Evolutionary conservation across 1,139 yeast genomes (phyloP), one percentile per base, ranked within the genome.

Genomic region (Blastobotrys aristatus): DNA sequence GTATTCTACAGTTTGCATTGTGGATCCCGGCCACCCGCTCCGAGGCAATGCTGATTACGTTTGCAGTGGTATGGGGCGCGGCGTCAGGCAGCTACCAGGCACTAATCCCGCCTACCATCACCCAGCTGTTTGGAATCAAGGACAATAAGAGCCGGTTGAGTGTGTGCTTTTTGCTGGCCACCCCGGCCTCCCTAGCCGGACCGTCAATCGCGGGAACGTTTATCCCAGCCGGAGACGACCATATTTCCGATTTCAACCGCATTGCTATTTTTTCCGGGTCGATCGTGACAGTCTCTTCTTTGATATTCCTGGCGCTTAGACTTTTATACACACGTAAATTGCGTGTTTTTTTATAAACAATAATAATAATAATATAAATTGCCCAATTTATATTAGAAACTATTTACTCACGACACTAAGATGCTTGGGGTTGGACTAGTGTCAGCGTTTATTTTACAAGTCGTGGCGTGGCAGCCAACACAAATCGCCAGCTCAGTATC

Each of bases 91-190:
- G 63, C 13, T 61, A 68, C 14, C 60, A 72, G 34, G 64, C 76
- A 8, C 52, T 73, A 44, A 61, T 67, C 2, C 75, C 76, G 2
- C 61, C 70, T 0, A 56, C 63, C 16, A 51, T 68, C 32, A 63
- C 64, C 1, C 85, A 80, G 58, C 76, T 82, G n/a, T 59, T 60
- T 52, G 63, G 63, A 1, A 73, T 80, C 11, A 75, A 77, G 29
- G 74, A 71, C 46, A 40, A 54, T n/a, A 46, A 51, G 4, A 48
- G 76, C 52, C 73, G 84, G 24, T 78, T 79, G 56, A 81, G 84
- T 0, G 68, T 79, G 60, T 76, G 79, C 55, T 77, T 77, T 53
- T 66, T 78, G 31, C 74, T 79, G 46, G 72, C 81, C 1, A 52
- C 53, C 1, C 76, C 81, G 51, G 76, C 77, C 32, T 70, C 77